phyloP scores from a whole-genome alignment of 129 eudicot genomes.

The Escallonia herrerae region DNA sequence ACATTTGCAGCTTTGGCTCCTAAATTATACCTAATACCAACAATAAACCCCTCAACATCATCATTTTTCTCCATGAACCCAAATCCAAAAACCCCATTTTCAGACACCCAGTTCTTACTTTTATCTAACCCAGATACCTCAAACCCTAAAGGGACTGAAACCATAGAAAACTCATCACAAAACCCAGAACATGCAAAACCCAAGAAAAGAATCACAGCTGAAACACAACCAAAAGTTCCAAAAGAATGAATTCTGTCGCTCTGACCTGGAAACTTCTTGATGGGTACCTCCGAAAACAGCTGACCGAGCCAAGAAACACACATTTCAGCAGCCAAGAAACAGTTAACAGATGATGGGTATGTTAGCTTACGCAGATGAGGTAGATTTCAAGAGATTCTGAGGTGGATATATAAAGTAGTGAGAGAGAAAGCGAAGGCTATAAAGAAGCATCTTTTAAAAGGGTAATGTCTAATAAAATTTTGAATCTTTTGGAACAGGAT shows the following conservation, averaged over 20 bases:
- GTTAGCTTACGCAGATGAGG: slow-evolving; percentile 32
- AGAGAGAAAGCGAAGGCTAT: slow-evolving; percentile 28
- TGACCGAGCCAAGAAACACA: slow-evolving; percentile 27
- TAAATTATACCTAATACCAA: slow-evolving; percentile 56
- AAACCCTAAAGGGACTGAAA: slow-evolving; percentile 53
- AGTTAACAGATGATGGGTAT: slow-evolving; percentile 3
- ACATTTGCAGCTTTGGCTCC: slow-evolving; percentile 35
- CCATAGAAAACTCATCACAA: slow-evolving; percentile 32
- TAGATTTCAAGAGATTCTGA: slow-evolving; percentile 25
- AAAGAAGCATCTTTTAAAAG: slow-evolving; percentile 13
- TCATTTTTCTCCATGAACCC: slow-evolving; percentile 54
- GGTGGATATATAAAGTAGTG: slow-evolving; percentile 32
- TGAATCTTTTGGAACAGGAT: slow-evolving; percentile 30
- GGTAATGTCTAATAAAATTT: slow-evolving; percentile 9
- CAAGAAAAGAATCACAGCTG: slow-evolving; percentile 24
- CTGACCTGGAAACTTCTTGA: slow-evolving; percentile 41
- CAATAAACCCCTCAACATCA: slow-evolving; percentile 40
- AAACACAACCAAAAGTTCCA: slow-evolving; percentile 7
- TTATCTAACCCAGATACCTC: slow-evolving; percentile 40
- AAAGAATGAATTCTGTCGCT: slow-evolving; percentile 21
- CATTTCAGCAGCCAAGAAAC: slow-evolving; percentile 37
- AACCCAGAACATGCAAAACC: slow-evolving; percentile 33
- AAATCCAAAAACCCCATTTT: slow-evolving; percentile 63
- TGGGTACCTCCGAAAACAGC: slow-evolving; percentile 24
- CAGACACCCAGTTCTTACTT: slow-evolving; percentile 42